phyloP scores from a whole-genome alignment of 1,139 yeast genomes.

The Saccharomyces pastorianus region DNA sequence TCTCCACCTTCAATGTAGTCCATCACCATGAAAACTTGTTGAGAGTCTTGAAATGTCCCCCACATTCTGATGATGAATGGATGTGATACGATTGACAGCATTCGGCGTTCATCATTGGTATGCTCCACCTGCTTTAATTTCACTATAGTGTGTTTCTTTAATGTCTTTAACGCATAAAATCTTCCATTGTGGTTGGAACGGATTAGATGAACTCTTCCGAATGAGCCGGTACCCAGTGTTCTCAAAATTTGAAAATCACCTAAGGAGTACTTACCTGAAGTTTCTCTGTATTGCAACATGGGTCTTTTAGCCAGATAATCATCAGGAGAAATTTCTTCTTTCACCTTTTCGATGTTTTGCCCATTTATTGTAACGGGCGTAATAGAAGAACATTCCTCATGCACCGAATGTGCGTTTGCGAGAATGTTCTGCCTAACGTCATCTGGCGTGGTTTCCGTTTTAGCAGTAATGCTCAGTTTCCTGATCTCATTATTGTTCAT shows the following conservation, averaged over 20 bases:
- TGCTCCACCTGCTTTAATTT: conserved; percentile 95
- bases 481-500: conserved; percentile 19
- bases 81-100: conserved; percentile 85
- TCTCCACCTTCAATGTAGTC: conserved; percentile 98
- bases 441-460: not conserved
- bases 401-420: not conserved
- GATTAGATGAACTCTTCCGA: conserved; percentile 91
- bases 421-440: not conserved
- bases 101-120: conserved; percentile 89
- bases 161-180: conserved; percentile 85
- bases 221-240: conserved; percentile 93
- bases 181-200: conserved; percentile 87
- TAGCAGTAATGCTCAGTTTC: conserved; percentile 12
- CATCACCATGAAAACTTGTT: conserved; percentile 89
- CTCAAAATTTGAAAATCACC: conserved; percentile 83
- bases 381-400: not conserved
- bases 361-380: not conserved
- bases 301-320: conserved; percentile 1
- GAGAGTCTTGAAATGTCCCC: conserved; percentile 94
- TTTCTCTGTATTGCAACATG: conserved; percentile 40
- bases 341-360: conserved; percentile 8
- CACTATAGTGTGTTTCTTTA: conserved; percentile 82
- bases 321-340: conserved; percentile 4
- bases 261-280: conserved; percentile 81
- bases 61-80: conserved; percentile 93